Conservation (phyloP, 495 filamentous ascomycete species). For the Penicillium canariense region DNA sequence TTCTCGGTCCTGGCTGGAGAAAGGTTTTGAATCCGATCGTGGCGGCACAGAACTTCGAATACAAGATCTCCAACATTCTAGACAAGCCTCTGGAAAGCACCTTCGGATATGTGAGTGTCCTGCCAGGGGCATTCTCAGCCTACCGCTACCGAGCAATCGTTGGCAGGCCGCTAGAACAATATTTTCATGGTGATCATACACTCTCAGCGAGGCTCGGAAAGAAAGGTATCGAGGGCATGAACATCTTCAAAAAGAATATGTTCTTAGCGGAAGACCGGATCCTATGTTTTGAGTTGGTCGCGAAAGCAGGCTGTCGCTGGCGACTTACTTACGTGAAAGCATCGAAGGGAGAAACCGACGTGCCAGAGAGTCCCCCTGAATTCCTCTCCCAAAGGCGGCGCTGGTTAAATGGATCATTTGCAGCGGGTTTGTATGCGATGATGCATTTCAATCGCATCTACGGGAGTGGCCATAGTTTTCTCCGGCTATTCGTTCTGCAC, state of each 20-base stretch:
- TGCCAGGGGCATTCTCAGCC: conserved; percentile 96
- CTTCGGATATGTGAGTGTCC: conserved; percentile 93
- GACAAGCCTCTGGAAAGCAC: conserved; percentile 96
- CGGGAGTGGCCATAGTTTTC: conserved; percentile 82
- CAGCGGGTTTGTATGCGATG: conserved; percentile 82
- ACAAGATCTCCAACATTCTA: conserved; percentile 97
- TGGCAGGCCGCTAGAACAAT: conserved; percentile 94
- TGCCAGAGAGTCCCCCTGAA: conserved; percentile 81
- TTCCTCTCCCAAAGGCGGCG: conserved; percentile 87
- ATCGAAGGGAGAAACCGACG: conserved; percentile 96
- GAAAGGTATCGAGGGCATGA: conserved; percentile 99
- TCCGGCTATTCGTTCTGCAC: conserved; percentile 92
- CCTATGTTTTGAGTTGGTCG: conserved; percentile 96
- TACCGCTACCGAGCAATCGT: conserved; percentile 97
- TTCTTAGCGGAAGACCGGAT: conserved; percentile 99
- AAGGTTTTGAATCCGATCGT: conserved; percentile 93
- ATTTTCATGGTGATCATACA: conserved; percentile 98
- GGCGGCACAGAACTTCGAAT: conserved; percentile 96
- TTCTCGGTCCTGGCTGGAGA: conserved; percentile 84
- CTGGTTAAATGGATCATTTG: conserved; percentile 94
- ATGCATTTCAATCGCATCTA: conserved; percentile 96
- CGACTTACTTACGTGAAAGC: conserved; percentile 96
- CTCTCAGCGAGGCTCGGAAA: conserved; percentile 88
- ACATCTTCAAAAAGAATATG: conserved; percentile 99
- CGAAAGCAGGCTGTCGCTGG: conserved; percentile 97